Conservation (phyloP, 306 rosid genomes). For the Pterocarpus santalinus region DNA sequence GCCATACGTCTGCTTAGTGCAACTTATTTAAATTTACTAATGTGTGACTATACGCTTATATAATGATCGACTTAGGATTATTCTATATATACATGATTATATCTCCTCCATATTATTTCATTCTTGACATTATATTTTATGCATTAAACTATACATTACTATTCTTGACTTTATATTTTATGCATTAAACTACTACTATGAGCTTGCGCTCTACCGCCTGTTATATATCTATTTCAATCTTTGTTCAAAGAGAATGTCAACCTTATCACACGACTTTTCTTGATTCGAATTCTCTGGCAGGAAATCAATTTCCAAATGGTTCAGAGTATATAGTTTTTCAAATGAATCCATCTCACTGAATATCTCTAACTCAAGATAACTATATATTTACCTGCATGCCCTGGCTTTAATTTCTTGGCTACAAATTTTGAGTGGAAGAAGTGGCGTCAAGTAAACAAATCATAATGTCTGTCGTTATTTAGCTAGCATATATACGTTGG, state of each 20-base stretch:
- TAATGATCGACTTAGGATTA: not conserved
- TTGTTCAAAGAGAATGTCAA: slow-evolving; percentile 38
- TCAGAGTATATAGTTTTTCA: not conserved
- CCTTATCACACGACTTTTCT: slow-evolving; percentile 31
- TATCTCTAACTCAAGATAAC: not conserved
- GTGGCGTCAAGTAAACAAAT: slow-evolving; percentile 3
- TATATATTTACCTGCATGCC: not conserved
- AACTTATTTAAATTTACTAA: slow-evolving; percentile 9
- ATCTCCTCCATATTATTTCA: slow-evolving; percentile 28
- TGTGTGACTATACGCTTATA: not conserved
- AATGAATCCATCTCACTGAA: not conserved
- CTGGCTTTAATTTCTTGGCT: not conserved
- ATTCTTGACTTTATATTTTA: slow-evolving; percentile 26
- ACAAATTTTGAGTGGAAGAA: not conserved
- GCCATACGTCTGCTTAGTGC: not conserved
- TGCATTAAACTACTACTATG: slow-evolving; percentile 12
- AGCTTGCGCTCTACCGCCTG: not conserved
- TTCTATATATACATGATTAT: not conserved
- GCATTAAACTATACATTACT: too few species aligned
- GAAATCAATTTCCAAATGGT: not conserved
- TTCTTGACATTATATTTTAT: not conserved
- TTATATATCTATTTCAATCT: slow-evolving; percentile 5
- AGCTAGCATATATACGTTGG: not conserved
- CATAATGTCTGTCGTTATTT: not conserved
- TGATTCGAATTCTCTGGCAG: slow-evolving; percentile 23